phyloP scores from a whole-genome alignment of 2,329 filamentous ascomycete species.

The Monilinia fructigena region DNA sequence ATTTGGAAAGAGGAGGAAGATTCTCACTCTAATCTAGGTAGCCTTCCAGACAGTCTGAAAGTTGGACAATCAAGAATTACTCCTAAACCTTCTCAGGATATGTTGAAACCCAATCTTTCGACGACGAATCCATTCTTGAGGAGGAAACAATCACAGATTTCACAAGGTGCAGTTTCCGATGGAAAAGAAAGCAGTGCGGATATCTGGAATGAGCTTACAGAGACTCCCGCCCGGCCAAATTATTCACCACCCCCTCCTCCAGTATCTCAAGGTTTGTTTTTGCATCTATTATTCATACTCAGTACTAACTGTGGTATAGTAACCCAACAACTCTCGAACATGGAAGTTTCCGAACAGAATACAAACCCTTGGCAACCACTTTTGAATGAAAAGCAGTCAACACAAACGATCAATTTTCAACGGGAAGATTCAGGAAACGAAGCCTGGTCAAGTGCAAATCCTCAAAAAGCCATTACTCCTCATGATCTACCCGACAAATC shows the following conservation, averaged over 20 bases:
- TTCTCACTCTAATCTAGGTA: conserved; percentile 11
- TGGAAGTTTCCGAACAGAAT: conserved; percentile 33
- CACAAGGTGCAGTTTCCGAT: conserved; percentile 23
- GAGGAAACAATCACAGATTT: conserved; percentile 28
- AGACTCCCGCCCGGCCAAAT: conserved; percentile 25
- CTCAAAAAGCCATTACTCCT: neutral
- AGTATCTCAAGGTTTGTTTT: conserved; percentile 28
- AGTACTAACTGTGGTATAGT: conserved; percentile 21
- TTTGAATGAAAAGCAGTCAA: conserved; percentile 28
- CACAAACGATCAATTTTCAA: conserved; percentile 27
- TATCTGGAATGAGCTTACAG: conserved; percentile 33
- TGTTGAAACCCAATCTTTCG: conserved; percentile 25
- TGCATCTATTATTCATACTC: neutral
- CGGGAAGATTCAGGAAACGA: conserved; percentile 35
- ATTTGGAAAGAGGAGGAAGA: conserved; percentile 31
- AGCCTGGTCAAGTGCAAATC: conserved; percentile 32
- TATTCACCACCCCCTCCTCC: conserved; percentile 28
- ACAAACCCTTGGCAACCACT: conserved; percentile 40
- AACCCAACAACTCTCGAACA: conserved; percentile 32
- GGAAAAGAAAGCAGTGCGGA: conserved; percentile 35
- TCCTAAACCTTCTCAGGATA: conserved; percentile 33
- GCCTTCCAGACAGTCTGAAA: conserved; percentile 35
- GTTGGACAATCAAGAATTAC: conserved; percentile 32
- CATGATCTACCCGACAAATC: neutral
- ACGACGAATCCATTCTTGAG: conserved; percentile 39